Percentiles rank a stretch among this genome's conserved stretches.
These are phyloP conservation scores for Onygena corvina DNA, from an alignment of 2,329 filamentous ascomycete genomes.

Conservation along the genomic window DNA sequence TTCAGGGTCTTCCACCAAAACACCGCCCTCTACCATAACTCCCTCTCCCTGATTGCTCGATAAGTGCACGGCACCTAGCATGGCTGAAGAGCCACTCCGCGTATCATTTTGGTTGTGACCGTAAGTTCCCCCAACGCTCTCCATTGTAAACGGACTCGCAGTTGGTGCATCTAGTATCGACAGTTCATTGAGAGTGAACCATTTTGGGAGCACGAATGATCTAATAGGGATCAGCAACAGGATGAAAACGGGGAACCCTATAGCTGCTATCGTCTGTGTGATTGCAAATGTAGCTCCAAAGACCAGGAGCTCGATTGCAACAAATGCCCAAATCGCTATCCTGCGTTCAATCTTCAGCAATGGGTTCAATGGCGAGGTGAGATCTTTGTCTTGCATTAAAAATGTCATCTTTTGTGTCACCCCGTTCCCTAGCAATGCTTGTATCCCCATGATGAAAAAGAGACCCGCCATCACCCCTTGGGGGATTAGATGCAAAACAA, in stretches of 20 bases:
- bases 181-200: slow-evolving; percentile 51
- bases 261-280: slow-evolving; percentile 69
- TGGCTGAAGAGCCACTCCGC: background rate
- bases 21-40: slow-evolving; percentile 20
- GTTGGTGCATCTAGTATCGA: slow-evolving; percentile 57
- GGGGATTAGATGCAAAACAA: slow-evolving; percentile 64
- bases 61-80: background rate
- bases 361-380: slow-evolving; percentile 49
- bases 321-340: slow-evolving; percentile 58
- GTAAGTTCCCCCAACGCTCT: slow-evolving; percentile 56
- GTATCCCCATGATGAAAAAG: slow-evolving; percentile 75
- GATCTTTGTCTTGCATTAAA: slow-evolving; percentile 49
- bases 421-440: slow-evolving; percentile 63
- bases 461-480: slow-evolving; percentile 68
- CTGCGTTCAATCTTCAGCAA: slow-evolving; percentile 51
- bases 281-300: slow-evolving; percentile 73
- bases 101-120: slow-evolving; percentile 30
- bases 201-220: slow-evolving; percentile 49
- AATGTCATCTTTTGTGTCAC: slow-evolving; percentile 66
- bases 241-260: slow-evolving; percentile 68
- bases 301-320: slow-evolving; percentile 53
- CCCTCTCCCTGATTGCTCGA: background rate
- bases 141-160: slow-evolving; percentile 63
- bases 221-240: slow-evolving; percentile 56
- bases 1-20: slow-evolving; percentile 31